Evolutionary conservation across 192 early-diverging fungal species (phyloP).

Genomic region (Entomortierella parvispora): DNA sequence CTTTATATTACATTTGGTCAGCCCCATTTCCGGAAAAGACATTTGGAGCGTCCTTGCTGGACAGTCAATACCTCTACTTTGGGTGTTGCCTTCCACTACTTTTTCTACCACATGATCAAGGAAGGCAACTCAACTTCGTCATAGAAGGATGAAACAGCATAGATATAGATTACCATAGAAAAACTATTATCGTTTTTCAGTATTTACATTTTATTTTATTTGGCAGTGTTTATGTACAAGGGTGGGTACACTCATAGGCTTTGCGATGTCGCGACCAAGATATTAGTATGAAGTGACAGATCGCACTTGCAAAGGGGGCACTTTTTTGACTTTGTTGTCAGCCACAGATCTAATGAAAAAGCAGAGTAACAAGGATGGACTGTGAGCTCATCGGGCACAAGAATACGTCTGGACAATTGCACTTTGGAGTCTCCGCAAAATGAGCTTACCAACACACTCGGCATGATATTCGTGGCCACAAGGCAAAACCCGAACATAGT

Average conservation of each 20-base stretch:
- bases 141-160: too few species aligned
- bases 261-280: too few species aligned
- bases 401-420: too few species aligned
- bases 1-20: conserved; percentile 93
- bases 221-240: not conserved
- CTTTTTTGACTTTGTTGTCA: conserved; percentile 35
- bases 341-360: conserved; percentile 40
- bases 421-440: not conserved
- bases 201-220: not conserved
- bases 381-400: not conserved
- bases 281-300: conserved; percentile 22
- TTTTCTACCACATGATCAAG: conserved; percentile 76
- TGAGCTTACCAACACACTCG: conserved; percentile 45
- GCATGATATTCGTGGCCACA: conserved; percentile 49
- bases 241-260: too few species aligned
- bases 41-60: conserved; percentile 76
- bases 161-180: too few species aligned
- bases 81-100: conserved; percentile 84
- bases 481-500: conserved; percentile 28
- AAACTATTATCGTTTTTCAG: not conserved
- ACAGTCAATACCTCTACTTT: conserved; percentile 71
- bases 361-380: not conserved
- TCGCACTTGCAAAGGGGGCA: conserved; percentile 55
- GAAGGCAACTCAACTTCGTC: conserved; percentile 13
- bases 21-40: conserved; percentile 86